phyloP scores from a whole-genome alignment of 208 protist species.

The Leishmania amazonensis region DNA sequence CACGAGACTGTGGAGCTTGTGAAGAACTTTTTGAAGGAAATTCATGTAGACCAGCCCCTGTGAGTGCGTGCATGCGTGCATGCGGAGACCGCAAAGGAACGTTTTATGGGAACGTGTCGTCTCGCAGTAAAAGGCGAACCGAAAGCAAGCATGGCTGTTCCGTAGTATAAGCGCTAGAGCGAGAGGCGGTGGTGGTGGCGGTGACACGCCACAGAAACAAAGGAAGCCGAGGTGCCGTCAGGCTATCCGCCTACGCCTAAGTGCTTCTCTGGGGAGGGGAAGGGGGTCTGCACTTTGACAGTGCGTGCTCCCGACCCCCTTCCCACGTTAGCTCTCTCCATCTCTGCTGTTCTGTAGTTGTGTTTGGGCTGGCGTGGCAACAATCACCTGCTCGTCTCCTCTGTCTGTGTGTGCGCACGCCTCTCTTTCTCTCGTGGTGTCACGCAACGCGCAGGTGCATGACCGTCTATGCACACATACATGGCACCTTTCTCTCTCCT shows the following conservation, averaged over 20 bases:
- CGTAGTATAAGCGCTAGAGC: neutral
- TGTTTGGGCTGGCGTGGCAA: too few species aligned
- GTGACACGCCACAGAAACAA: neutral
- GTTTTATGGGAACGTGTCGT: too few species aligned
- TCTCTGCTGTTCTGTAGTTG: too few species aligned
- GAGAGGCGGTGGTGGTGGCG: neutral
- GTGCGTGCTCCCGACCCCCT: too few species aligned
- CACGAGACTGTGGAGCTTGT: slow-evolving; percentile 30
- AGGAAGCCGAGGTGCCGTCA: neutral
- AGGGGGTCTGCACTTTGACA: too few species aligned
- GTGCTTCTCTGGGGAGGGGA: too few species aligned
- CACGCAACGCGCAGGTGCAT: neutral
- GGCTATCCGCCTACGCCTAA: neutral
- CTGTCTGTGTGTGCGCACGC: too few species aligned
- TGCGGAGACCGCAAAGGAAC: neutral
- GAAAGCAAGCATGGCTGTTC: neutral
- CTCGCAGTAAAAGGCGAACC: neutral
- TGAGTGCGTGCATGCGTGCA: slow-evolving; percentile 12
- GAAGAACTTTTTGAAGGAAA: slow-evolving; percentile 31
- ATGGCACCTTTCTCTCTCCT: neutral
- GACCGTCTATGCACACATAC: neutral
- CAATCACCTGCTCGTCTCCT: too few species aligned
- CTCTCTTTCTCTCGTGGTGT: too few species aligned
- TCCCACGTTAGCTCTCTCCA: too few species aligned
- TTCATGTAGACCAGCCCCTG: neutral